phyloP scores from a whole-genome alignment of 495 filamentous ascomycete species.

The Ramalina intermedia region DNA sequence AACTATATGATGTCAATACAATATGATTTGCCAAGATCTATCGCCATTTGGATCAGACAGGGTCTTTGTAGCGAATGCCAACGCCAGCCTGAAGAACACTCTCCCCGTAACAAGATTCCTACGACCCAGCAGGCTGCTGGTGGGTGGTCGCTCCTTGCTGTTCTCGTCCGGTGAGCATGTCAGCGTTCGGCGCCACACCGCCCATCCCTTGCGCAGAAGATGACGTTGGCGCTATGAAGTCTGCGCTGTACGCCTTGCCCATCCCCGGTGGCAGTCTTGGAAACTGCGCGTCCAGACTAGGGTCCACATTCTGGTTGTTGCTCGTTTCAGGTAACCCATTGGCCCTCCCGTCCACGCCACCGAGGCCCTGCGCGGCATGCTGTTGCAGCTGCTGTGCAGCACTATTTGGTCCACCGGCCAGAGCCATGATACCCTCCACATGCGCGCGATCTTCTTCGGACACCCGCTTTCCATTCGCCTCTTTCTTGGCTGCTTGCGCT shows the following conservation, averaged over 20 bases:
- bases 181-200: neutral
- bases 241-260: neutral
- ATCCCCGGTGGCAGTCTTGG: neutral
- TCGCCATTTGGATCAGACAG: too few relatives aligned
- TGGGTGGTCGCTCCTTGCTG: too few relatives aligned
- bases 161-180: neutral
- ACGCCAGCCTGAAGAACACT: too few relatives aligned
- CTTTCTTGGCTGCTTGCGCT: constrained; percentile 63
- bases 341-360: neutral
- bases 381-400: neutral
- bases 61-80: too few relatives aligned
- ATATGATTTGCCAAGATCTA: too few relatives aligned
- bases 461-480: constrained; percentile 57
- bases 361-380: too few relatives aligned
- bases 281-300: neutral
- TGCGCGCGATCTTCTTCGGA: constrained; percentile 58
- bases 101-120: too few relatives aligned
- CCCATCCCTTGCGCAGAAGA: too few relatives aligned
- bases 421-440: constrained; percentile 54
- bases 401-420: constrained; percentile 27
- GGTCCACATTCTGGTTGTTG: neutral
- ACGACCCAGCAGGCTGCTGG: too few relatives aligned
- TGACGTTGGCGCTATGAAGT: neutral
- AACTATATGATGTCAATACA: too few relatives aligned
- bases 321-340: neutral